Conservation (phyloP, 139 green algal genomes). For the Chlamydomonas sp. region DNA sequence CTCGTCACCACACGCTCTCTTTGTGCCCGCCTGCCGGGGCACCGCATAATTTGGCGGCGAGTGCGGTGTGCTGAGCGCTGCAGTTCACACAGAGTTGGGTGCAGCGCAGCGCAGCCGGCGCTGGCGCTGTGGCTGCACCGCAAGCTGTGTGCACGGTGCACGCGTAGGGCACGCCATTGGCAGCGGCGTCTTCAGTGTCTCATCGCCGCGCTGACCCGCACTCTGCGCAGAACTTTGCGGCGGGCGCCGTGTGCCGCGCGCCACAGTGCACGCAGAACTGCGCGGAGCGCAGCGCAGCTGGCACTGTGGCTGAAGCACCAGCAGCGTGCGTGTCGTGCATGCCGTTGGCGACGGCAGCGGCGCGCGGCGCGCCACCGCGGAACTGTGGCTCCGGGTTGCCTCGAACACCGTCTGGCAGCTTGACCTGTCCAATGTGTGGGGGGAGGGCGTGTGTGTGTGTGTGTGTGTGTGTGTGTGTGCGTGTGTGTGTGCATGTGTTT, state of each 20-base stretch:
- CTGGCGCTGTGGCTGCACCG: no score
- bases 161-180: no score
- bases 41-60: no score
- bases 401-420: neutral
- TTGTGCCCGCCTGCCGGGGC: no score
- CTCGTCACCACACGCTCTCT: no score
- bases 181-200: no score
- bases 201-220: no score
- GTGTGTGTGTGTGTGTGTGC: neutral
- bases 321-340: neutral
- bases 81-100: no score
- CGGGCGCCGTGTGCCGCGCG: neutral
- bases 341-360: neutral
- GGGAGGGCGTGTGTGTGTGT: neutral
- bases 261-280: slow-evolving; percentile 11
- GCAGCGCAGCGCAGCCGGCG: no score
- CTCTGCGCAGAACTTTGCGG: neutral
- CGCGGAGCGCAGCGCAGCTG: neutral
- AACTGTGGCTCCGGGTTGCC: slow-evolving; percentile 11
- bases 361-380: neutral
- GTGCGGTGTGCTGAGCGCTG: no score
- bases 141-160: no score
- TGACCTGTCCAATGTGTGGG: no score
- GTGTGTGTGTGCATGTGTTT: neutral
- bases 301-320: neutral